Evolutionary conservation across 495 filamentous ascomycete species (phyloP).

Genomic region (Penicillium pancosmium): DNA sequence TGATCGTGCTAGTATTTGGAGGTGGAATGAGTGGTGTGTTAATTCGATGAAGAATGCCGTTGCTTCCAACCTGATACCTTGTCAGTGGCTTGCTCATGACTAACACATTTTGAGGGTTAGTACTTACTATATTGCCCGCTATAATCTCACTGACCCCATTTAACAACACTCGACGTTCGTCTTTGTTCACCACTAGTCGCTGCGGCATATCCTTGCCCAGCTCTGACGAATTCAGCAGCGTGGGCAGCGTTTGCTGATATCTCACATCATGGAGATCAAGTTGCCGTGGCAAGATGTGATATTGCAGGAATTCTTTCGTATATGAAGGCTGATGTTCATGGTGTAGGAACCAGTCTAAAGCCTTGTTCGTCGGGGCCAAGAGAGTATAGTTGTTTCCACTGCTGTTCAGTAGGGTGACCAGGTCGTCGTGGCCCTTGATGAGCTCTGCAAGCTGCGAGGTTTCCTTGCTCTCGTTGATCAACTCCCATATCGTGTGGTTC

Average conservation of each 20-base stretch:
- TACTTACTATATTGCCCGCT: slow-evolving; percentile 63
- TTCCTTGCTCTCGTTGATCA: slow-evolving; percentile 72
- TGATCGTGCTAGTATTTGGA: slow-evolving; percentile 56
- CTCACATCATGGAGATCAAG: slow-evolving; percentile 57
- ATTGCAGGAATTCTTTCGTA: slow-evolving; percentile 68
- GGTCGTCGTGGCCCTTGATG: slow-evolving; percentile 67
- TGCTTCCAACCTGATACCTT: slow-evolving; percentile 54
- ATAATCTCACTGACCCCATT: slow-evolving; percentile 74
- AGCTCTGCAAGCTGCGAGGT: slow-evolving; percentile 74
- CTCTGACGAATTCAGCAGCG: slow-evolving; percentile 54
- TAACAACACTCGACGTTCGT: slow-evolving; percentile 61
- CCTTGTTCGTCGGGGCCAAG: slow-evolving; percentile 77
- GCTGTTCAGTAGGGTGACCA: slow-evolving; percentile 70
- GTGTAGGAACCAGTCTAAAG: slow-evolving; percentile 67
- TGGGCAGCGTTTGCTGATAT: slow-evolving; percentile 69
- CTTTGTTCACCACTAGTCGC: slow-evolving; percentile 62
- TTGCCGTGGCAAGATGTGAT: slow-evolving; percentile 72
- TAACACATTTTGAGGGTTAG: neutral
- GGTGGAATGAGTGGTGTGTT: slow-evolving; percentile 75
- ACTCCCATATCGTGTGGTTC: slow-evolving; percentile 76
- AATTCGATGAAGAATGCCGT: slow-evolving; percentile 81
- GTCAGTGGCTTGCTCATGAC: neutral
- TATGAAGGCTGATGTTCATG: slow-evolving; percentile 46
- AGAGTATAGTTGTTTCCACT: slow-evolving; percentile 72
- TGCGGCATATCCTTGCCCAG: slow-evolving; percentile 65